phyloP scores from a whole-genome alignment of 139 green algal species.

The Coelastrella sp. region DNA sequence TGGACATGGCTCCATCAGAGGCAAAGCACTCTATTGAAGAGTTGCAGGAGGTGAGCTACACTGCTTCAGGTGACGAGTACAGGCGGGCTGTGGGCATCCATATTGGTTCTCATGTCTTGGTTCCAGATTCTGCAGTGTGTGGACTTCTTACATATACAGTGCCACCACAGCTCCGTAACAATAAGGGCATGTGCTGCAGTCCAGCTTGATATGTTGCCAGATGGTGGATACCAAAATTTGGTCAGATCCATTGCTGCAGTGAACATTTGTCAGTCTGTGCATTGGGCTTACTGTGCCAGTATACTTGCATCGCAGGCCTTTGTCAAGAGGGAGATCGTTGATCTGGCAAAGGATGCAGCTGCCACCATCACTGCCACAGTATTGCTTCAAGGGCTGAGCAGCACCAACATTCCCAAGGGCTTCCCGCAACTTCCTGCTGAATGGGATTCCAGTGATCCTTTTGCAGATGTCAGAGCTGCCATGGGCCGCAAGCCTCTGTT shows the following conservation, averaged over 20 bases:
- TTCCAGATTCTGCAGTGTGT: no score
- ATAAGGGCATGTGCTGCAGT: no score
- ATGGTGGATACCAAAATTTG: background rate
- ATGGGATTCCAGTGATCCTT: background rate
- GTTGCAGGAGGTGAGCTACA: no score
- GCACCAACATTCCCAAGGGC: background rate
- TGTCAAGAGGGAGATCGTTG: background rate
- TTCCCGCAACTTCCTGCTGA: background rate
- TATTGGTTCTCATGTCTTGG: no score
- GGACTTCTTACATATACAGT: no score
- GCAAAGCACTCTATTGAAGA: no score
- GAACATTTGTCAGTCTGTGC: background rate
- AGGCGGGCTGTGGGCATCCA: no score
- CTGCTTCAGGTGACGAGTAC: no score
- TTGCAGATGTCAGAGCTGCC: background rate
- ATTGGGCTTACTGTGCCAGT: background rate
- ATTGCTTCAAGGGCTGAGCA: background rate
- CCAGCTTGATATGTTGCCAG: no score
- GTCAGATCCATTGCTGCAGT: background rate
- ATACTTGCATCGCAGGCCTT: background rate
- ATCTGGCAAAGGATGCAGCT: background rate
- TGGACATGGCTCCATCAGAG: background rate
- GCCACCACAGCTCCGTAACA: no score
- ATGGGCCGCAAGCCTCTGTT: background rate
- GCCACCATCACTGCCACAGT: background rate